Base-by-base conservation (phyloP, 2,329 filamentous ascomycete genomes). In the Aspergillus floridensis region DNA sequence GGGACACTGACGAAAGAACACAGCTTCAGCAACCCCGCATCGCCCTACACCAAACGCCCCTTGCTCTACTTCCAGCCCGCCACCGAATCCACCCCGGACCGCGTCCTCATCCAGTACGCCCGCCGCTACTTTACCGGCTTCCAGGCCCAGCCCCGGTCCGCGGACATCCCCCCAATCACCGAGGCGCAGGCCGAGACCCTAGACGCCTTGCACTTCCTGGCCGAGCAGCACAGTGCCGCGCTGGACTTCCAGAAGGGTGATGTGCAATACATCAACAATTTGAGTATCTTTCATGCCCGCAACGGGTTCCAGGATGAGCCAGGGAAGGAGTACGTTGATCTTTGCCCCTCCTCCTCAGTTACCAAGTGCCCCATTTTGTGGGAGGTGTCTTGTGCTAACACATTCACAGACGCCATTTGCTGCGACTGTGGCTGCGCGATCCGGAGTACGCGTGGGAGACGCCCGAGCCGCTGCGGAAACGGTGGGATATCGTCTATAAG, bases 91-190 rank as follows among this genome's bases (percentile, higher is more conserved):
- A 65, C 68, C 0, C 81, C 83, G 0, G 81, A 86, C 66, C 77
- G 83, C 1, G 69, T 87, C 5, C 72, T 83, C 8, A 77, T 87
- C 24, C 84, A 87, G 62, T 87, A 86, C 64, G 82, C 81, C 0
- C 79, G 85, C 4, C 79, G 85, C 1, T 75, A 72, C 21, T 85
- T 87, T 63, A 84, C 83, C 0, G 80, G 79, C 7, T 81, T 74
- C 57, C 67, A 67, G 54, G 72, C 69, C 1, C 69, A 76, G 2
- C 76, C 76, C 1, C 73, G 78, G 21, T 75, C 73, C 0, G 46
- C 68, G 22, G 16, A 38, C 12, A 52, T 52, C 19, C 49, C 49
- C 2, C 79, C 79, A 78, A 29, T 29, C 26, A 29, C 26, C 7
- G 26, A 29, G 3, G 26, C 26, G 26, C 26, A 29, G 26, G 26